Conservation (phyloP, 2,329 filamentous ascomycete genomes). For the Fusarium tjaetaba region DNA sequence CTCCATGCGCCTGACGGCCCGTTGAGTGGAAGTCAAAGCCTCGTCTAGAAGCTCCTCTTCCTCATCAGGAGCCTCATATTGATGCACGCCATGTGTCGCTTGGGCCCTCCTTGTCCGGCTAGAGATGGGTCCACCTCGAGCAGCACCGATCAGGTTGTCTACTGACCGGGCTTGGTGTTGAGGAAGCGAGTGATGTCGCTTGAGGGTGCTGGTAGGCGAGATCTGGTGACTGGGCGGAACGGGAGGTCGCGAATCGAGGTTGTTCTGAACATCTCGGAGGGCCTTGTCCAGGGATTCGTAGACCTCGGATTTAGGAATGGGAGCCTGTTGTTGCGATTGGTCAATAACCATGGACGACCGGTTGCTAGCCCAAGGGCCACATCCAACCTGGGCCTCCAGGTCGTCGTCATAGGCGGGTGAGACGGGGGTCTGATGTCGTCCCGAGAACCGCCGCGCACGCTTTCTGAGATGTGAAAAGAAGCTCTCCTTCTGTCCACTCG, state of each 20-base stretch:
- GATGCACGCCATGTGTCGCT: slow-evolving; percentile 76
- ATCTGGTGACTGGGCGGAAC: slow-evolving; percentile 65
- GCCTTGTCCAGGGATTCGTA: slow-evolving; percentile 71
- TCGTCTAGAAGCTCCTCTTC: slow-evolving; percentile 97
- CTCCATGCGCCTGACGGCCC: slow-evolving; percentile 77
- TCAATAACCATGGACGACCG: slow-evolving; percentile 86
- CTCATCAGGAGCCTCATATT: slow-evolving; percentile 95
- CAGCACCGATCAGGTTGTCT: slow-evolving; percentile 69
- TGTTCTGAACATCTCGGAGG: slow-evolving; percentile 63
- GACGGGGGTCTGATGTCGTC: slow-evolving; percentile 83
- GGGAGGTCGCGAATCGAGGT: slow-evolving; percentile 57
- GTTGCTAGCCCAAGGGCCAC: slow-evolving; percentile 87
- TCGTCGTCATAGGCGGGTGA: slow-evolving; percentile 88
- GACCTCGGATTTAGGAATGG: slow-evolving; percentile 63
- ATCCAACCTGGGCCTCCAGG: slow-evolving; percentile 91
- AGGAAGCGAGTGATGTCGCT: slow-evolving; percentile 72
- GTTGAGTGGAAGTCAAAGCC: slow-evolving; percentile 79
- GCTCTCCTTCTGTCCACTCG: slow-evolving; percentile 86
- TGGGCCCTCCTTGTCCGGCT: slow-evolving; percentile 84
- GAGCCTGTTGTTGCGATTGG: slow-evolving; percentile 58
- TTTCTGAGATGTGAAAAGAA: slow-evolving; percentile 99
- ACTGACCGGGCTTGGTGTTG: slow-evolving; percentile 71
- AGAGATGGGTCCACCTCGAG: slow-evolving; percentile 72
- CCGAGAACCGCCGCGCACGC: slow-evolving; percentile 89
- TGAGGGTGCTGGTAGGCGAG: slow-evolving; percentile 62